A percentile compares a stretch with the other conserved stretches of the same genome.
phyloP scores from a whole-genome alignment of 2,329 filamentous ascomycete genomes.

The Apiospora arundinis region DNA sequence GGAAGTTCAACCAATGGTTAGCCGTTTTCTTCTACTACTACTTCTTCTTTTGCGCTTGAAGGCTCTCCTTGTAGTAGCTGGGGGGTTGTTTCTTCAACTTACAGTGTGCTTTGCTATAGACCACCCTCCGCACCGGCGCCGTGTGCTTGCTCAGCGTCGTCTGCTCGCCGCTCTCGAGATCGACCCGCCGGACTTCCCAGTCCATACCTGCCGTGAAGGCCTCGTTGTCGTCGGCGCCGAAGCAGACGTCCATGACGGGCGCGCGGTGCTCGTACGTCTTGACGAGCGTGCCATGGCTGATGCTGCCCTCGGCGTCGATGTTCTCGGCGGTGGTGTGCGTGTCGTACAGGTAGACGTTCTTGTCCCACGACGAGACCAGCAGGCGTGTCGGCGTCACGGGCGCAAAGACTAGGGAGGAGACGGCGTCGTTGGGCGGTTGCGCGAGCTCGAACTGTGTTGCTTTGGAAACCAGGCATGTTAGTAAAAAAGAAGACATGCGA shows the following conservation, averaged over 20 bases:
- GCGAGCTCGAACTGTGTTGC: conserved; percentile 82
- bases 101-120: conserved; percentile 79
- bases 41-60: not conserved
- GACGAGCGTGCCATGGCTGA: conserved; percentile 62
- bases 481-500: conserved; percentile 28
- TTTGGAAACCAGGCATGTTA: conserved; percentile 34
- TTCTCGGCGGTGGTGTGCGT: conserved; percentile 62
- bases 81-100: conserved; percentile 35
- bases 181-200: conserved; percentile 79
- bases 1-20: not conserved
- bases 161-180: conserved; percentile 75
- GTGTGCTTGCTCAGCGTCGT: conserved; percentile 79
- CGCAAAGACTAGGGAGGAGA: conserved; percentile 87
- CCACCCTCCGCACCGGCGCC: conserved; percentile 81
- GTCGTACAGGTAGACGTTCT: conserved; percentile 89
- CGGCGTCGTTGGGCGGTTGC: conserved; percentile 82
- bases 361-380: conserved; percentile 95
- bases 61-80: not conserved
- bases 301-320: conserved; percentile 41
- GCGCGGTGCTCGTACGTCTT: conserved; percentile 81
- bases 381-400: conserved; percentile 76
- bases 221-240: conserved; percentile 80
- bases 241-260: conserved; percentile 90
- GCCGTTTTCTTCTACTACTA: not conserved
- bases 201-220: conserved; percentile 89